Evolutionary conservation across 768 basidiomycete genomes (phyloP), one percentile per base, ranked within the genome.

Genomic region (Nevesoporus exiguus): DNA sequence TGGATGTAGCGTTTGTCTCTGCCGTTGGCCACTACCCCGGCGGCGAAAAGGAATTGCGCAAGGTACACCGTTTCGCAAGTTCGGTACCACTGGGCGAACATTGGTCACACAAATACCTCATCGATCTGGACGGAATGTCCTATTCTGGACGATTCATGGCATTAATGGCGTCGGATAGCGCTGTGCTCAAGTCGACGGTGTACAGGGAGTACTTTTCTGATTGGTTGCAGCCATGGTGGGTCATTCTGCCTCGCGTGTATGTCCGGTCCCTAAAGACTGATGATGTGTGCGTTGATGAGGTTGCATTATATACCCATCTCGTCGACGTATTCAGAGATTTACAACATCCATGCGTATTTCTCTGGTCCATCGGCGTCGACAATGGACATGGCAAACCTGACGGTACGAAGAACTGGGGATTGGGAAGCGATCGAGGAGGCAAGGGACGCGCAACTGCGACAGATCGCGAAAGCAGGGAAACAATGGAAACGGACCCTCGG

Each of bases 101-200:
- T 63, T 98, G 95, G 94, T 76, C 85, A 55, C 91, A 94, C 76
- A 96, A 96, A 74, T 93, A 95, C 65, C 77, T 96, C 31, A 73
- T 94, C 57, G 95, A 98, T 70, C 72, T 98, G 52, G 95, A 97
- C 65, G 95, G 95, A 15, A 95, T 94, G 90, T 87, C 90, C 14
- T 98, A 98, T 70, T 93, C 88, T 25, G 95, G 87, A 3, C 79
- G 93, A 14, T 93, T 96, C 69, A 84, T 93, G 79, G 79, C 86
- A 0, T 84, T 92, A 65, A 71, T 93, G 62, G 86, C 85, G 37
- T 93, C 88, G 47, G 92, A 96, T 67, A 92, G 91, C 58, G 90
- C 85, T 2, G 90, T 93, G 14, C 71, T 98, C 55, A 98, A 98
- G 73, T 79, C 88, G 22, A 95, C 92, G 0, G 85, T 97, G 2